These are phyloP conservation scores for Pelargonium australe DNA, from an alignment of 441 rosid genomes.

Conservation along the genomic window DNA sequence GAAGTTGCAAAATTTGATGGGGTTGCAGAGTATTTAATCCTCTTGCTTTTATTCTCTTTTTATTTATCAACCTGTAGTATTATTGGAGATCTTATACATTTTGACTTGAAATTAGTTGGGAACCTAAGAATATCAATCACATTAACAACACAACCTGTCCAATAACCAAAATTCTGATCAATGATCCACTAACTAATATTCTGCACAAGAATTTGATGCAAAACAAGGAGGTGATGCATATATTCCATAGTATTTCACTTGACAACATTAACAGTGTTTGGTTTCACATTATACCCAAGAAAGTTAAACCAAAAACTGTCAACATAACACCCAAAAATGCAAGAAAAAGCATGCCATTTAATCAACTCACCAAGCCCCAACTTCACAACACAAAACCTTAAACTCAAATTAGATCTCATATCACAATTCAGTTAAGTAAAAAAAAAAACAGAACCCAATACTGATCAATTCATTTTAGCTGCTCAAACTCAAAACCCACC, in stretches of 20 bases:
- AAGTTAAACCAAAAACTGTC: not conserved
- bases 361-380: not conserved
- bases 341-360: not conserved
- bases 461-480: not conserved
- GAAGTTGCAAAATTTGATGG: no score
- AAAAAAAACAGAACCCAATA: not conserved
- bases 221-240: conserved; percentile 1
- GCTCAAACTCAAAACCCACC: not conserved
- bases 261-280: not conserved
- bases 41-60: not conserved
- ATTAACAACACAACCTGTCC: not conserved
- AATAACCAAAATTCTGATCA: not conserved
- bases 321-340: not conserved
- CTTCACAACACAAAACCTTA: not conserved
- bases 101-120: conserved; percentile 2
- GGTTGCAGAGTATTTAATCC: no score
- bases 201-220: not conserved
- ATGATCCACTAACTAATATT: not conserved
- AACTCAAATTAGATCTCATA: not conserved
- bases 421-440: not conserved
- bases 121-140: conserved; percentile 6
- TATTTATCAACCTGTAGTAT: not conserved
- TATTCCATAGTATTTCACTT: not conserved
- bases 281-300: not conserved
- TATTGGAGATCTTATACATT: not conserved